Conservation (phyloP, 2,329 filamentous ascomycete genomes). For the Colletotrichum navitas region DNA sequence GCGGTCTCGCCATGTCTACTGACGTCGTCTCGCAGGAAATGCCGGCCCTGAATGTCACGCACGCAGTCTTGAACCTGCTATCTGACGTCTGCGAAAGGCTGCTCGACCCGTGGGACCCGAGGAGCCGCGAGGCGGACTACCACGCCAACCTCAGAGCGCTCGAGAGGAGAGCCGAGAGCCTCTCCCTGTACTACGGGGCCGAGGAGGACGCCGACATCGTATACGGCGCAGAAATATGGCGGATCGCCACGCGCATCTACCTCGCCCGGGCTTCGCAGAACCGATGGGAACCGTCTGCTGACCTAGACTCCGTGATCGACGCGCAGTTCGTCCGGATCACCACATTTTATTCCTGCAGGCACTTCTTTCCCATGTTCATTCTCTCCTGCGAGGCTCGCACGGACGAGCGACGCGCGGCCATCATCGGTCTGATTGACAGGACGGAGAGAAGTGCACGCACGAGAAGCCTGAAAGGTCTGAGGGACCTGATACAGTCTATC, state of each 20-base stretch:
- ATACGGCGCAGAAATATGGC: conserved; percentile 12
- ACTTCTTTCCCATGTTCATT: conserved; percentile 53
- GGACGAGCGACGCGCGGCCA: conserved; percentile 49
- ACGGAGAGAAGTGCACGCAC: conserved; percentile 37
- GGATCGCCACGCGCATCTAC: conserved; percentile 19
- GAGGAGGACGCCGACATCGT: not conserved
- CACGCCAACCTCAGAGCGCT: conserved; percentile 6
- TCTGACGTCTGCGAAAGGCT: conserved; percentile 25
- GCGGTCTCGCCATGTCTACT: not conserved
- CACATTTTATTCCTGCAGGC: conserved; percentile 47
- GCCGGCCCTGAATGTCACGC: not conserved
- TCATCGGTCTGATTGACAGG: conserved; percentile 49
- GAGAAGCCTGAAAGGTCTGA: conserved; percentile 47
- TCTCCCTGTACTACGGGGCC: not conserved
- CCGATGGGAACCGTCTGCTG: conserved; percentile 42
- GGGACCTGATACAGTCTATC: conserved; percentile 46
- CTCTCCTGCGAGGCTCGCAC: conserved; percentile 51
- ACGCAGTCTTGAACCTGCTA: conserved; percentile 20
- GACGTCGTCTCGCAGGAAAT: not conserved
- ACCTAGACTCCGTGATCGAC: conserved; percentile 42
- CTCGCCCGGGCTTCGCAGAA: conserved; percentile 41
- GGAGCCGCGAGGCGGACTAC: not conserved
- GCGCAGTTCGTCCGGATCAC: conserved; percentile 37
- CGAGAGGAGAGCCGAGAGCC: not conserved
- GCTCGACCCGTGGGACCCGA: not conserved